Evolutionary conservation across 805 yeast genomes (phyloP).

Genomic region (Monosporozyma aquatica): DNA sequence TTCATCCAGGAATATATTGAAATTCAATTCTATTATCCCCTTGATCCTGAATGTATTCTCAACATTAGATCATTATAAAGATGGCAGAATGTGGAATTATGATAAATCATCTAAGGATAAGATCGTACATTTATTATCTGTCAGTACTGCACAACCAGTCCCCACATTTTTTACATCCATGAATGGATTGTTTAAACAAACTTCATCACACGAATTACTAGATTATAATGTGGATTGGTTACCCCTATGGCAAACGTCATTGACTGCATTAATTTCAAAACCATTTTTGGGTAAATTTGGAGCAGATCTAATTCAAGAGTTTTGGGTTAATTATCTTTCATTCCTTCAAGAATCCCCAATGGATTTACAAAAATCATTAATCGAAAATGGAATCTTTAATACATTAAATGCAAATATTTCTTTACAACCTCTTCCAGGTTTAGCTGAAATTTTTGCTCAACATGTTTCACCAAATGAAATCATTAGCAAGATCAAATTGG

Average conservation of each 20-base stretch:
- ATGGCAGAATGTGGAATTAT: conserved; percentile 45
- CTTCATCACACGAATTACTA: conserved; percentile 10
- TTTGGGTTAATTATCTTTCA: conserved; percentile 24
- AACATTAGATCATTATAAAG: conserved; percentile 36
- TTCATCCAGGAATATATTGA: conserved; percentile 29
- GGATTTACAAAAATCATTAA: not conserved
- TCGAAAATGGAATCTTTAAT: conserved; percentile 10
- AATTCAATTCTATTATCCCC: conserved; percentile 39
- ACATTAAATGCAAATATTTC: conserved; percentile 14
- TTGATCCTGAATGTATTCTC: conserved; percentile 42
- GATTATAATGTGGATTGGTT: conserved; percentile 20
- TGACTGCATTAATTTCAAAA: conserved; percentile 22
- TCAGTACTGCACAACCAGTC: conserved; percentile 48
- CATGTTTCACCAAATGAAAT: conserved; percentile 12
- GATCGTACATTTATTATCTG: conserved; percentile 37
- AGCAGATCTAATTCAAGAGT: conserved; percentile 24
- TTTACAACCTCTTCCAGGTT: conserved; percentile 11
- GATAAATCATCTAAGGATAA: conserved; percentile 40
- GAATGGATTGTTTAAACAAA: conserved; percentile 13
- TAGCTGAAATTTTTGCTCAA: conserved; percentile 17
- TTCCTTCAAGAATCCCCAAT: conserved; percentile 10
- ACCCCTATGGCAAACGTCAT: conserved; percentile 24
- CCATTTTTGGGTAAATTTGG: conserved; percentile 28
- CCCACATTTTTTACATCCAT: conserved; percentile 38
- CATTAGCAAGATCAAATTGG: conserved; percentile 6